These are phyloP conservation scores for Imleria badia DNA, from an alignment of 768 basidiomycete genomes.

Conservation along the genomic window DNA sequence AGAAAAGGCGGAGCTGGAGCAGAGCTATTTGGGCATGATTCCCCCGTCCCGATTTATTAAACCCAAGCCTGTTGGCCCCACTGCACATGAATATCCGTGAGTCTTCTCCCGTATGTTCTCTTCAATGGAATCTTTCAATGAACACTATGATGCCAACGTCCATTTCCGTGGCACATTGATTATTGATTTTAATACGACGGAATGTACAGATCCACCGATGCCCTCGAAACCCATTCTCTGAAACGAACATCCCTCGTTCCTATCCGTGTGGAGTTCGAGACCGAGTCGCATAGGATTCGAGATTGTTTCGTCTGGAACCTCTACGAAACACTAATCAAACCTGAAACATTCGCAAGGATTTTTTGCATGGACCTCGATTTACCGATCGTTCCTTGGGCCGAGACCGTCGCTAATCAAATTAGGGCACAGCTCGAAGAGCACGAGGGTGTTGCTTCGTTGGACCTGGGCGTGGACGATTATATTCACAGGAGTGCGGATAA, in stretches of 20 bases:
- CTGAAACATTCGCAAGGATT: constrained; percentile 78
- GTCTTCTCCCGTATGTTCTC: constrained; percentile 33
- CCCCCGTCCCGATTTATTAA: constrained; percentile 80
- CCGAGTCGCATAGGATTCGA: constrained; percentile 85
- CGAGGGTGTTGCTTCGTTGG: constrained; percentile 77
- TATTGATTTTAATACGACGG: constrained; percentile 16
- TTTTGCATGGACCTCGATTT: constrained; percentile 91
- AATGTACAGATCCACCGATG: constrained; percentile 56
- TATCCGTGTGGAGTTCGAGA: constrained; percentile 94
- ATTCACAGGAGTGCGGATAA: constrained; percentile 13
- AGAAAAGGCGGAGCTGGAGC: constrained; percentile 68
- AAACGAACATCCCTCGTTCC: constrained; percentile 67
- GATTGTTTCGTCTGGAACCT: constrained; percentile 98
- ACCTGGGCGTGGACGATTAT: constrained; percentile 48
- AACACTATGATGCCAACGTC: constrained; percentile 8
- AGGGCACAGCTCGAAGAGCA: constrained; percentile 90
- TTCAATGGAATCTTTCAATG: not conserved
- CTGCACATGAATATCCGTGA: constrained; percentile 74
- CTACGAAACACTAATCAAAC: constrained; percentile 82
- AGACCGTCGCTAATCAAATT: constrained; percentile 84
- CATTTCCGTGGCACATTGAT: constrained; percentile 19
- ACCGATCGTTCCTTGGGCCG: constrained; percentile 60
- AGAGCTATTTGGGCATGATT: constrained; percentile 86
- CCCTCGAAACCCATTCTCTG: constrained; percentile 61
- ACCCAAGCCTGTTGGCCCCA: constrained; percentile 52